Evolutionary conservation across 768 basidiomycete species (phyloP), one percentile per base, ranked within the genome.

Genomic region (Mycena polygramma): DNA sequence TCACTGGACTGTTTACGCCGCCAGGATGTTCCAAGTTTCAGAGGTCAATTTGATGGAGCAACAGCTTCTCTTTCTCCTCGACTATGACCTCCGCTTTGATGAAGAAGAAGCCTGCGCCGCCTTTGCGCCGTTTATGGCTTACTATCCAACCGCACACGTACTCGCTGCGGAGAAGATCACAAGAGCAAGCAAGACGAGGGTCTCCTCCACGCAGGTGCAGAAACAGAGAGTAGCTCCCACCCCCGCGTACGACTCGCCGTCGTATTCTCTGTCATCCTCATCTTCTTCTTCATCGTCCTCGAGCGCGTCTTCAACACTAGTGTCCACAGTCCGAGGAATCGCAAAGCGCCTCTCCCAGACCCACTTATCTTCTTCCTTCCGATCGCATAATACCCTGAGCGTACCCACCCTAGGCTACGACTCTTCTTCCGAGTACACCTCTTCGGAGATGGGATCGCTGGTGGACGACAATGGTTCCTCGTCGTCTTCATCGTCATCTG

Each of bases 21-120:
- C 84, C 51, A 76, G 35, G 62, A 83, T 94, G 72, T 97, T 95
- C 83, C 90, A 93, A 77, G 82, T 90, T 59, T 80, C 84, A 14
- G 94, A 95, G 83, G 91, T 98, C 80, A 98, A 97, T 81, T 86
- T 97, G 70, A 99, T 99, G 97, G 97, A 99, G 84, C 94, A 91
- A 82, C 96, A 99, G 82, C 89, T 99, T 36, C 90, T 99, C 63
- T 92, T 88, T 80, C 85, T 99, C 68, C 90, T 99, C 75, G 94
- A 97, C 83, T 97, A 94, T 79, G 92, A 98, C 80, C 90, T 99
- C 66, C 91, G 94, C 57, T 95, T 98, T 79, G 87, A 90, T 74
- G 97, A 99, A 82, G 81, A 83, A 35, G 96, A 98, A 75, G 91
- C 92, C 65, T 87, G 92, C 75, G 77, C 77, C 36, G 83, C 86